A percentile compares a stretch with the other conserved stretches of the same genome.
Conservation (phyloP, 352 stramenopile genomes). For the Lagenidium giganteum region DNA sequence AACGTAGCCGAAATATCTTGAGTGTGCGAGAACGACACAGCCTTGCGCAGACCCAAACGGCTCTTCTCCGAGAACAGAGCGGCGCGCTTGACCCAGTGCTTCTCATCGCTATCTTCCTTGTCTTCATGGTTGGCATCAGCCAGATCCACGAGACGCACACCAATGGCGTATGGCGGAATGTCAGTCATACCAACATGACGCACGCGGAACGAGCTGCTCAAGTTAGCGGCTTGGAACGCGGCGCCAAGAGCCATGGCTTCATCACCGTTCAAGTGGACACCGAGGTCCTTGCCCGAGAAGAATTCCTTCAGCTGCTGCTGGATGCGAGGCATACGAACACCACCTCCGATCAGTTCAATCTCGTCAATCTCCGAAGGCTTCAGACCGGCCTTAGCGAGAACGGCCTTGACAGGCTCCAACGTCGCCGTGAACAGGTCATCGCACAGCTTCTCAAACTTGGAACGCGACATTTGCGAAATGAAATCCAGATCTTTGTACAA, state of each 20-base stretch:
- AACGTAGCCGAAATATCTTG: constrained; percentile 89
- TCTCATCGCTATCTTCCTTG: no score
- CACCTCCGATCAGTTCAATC: constrained; percentile 96
- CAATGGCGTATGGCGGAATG: constrained; percentile 86
- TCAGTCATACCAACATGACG: constrained; percentile 94
- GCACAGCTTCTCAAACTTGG: constrained; percentile 90
- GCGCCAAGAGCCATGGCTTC: constrained; percentile 96
- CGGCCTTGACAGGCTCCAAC: constrained; percentile 79
- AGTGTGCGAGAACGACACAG: constrained; percentile 93
- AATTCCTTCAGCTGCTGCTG: constrained; percentile 85
- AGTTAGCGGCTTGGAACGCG: constrained; percentile 95
- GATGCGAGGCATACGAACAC: constrained; percentile 94
- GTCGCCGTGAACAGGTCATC: constrained; percentile 85
- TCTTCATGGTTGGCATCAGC: no score
- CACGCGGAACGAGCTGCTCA: constrained; percentile 95
- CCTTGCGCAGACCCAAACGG: constrained; percentile 89
- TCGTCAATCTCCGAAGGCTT: constrained; percentile 90
- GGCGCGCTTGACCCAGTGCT: constrained; percentile 89
- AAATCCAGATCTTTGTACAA: constrained; percentile 95
- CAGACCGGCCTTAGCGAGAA: constrained; percentile 86
- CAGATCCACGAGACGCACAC: constrained; percentile 81
- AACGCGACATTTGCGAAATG: constrained; percentile 84
- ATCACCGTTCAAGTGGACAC: constrained; percentile 97
- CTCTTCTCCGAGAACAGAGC: constrained; percentile 87
- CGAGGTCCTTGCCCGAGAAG: constrained; percentile 83